phyloP scores from a whole-genome alignment of 768 basidiomycete genomes.

The Collybia sp. region DNA sequence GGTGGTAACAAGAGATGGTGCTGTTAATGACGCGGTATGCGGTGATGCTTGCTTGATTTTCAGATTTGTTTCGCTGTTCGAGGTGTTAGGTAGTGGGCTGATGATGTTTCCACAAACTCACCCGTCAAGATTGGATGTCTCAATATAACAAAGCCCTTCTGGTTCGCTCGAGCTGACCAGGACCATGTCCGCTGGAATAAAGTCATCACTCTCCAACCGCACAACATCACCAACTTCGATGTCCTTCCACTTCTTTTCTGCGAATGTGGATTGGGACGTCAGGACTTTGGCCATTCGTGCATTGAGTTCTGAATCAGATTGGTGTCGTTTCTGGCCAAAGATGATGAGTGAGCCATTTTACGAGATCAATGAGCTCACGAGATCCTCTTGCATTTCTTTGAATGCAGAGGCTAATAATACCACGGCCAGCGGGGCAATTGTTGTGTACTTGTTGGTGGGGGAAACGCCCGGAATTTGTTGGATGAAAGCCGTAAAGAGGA shows the following conservation, averaged over 20 bases:
- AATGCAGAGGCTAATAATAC: constrained; percentile 92
- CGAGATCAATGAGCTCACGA: constrained; percentile 43
- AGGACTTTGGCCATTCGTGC: constrained; percentile 78
- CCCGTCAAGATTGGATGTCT: constrained; percentile 98
- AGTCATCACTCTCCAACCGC: constrained; percentile 86
- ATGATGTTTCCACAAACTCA: constrained; percentile 25
- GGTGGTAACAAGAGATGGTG: constrained; percentile 66
- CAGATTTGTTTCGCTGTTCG: constrained; percentile 85
- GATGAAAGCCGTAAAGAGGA: constrained; percentile 95
- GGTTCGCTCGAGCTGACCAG: constrained; percentile 90
- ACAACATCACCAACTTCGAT: constrained; percentile 90
- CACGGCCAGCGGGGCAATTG: constrained; percentile 83
- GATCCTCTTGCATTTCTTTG: constrained; percentile 93
- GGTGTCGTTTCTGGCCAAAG: constrained; percentile 80
- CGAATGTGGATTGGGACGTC: constrained; percentile 56
- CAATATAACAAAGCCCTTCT: constrained; percentile 95
- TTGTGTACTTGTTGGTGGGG: constrained; percentile 92
- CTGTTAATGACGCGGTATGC: constrained; percentile 72
- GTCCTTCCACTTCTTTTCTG: constrained; percentile 80
- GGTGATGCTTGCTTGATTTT: constrained; percentile 97
- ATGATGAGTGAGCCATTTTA: constrained; percentile 7
- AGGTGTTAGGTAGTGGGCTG: background rate
- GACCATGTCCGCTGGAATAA: constrained; percentile 93
- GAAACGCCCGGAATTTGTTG: constrained; percentile 98
- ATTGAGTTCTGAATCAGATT: constrained; percentile 91